A percentile compares a stretch with the other conserved stretches of the same genome.
Conservation (phyloP, 2,329 filamentous ascomycete species). For the Clonostachys sp. region DNA sequence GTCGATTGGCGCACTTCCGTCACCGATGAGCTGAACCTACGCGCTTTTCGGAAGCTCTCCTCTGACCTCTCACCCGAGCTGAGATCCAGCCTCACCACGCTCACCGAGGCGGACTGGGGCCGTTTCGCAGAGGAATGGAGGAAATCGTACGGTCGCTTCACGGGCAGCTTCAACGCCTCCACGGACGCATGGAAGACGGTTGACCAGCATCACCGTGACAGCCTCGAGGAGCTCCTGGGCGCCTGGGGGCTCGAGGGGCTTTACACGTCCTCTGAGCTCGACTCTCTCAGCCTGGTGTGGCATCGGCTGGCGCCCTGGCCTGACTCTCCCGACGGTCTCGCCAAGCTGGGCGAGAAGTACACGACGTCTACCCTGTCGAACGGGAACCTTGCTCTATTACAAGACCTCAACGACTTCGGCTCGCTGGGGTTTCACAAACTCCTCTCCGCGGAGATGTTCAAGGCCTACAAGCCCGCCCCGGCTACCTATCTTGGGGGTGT, state of each 20-base stretch:
- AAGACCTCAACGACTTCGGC: constrained; percentile 57
- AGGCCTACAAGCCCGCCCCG: constrained; percentile 69
- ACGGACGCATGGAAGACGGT: constrained; percentile 59
- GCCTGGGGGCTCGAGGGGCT: constrained; percentile 51
- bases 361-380: constrained; percentile 69
- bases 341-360: constrained; percentile 40
- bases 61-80: constrained; percentile 42
- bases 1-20: constrained; percentile 75
- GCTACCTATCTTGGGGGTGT: constrained; percentile 66
- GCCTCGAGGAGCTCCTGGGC: constrained; percentile 53
- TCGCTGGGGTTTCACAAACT: constrained; percentile 57
- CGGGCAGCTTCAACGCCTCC: constrained; percentile 40
- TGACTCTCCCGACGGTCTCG: constrained; percentile 55
- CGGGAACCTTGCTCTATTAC: constrained; percentile 63
- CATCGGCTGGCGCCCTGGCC: constrained; percentile 67
- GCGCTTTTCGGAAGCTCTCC: constrained; percentile 40
- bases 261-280: constrained; percentile 58
- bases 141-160: constrained; percentile 58
- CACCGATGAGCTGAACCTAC: constrained; percentile 48
- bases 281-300: constrained; percentile 64
- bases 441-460: constrained; percentile 66
- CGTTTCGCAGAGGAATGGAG: constrained; percentile 69
- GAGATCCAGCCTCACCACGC: constrained; percentile 38
- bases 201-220: constrained; percentile 65
- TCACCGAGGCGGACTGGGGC: constrained; percentile 56